Evolutionary conservation across 2,329 filamentous ascomycete genomes (phyloP), one percentile per base, ranked within the genome.

Genomic region (Lizonia empirigonia): DNA sequence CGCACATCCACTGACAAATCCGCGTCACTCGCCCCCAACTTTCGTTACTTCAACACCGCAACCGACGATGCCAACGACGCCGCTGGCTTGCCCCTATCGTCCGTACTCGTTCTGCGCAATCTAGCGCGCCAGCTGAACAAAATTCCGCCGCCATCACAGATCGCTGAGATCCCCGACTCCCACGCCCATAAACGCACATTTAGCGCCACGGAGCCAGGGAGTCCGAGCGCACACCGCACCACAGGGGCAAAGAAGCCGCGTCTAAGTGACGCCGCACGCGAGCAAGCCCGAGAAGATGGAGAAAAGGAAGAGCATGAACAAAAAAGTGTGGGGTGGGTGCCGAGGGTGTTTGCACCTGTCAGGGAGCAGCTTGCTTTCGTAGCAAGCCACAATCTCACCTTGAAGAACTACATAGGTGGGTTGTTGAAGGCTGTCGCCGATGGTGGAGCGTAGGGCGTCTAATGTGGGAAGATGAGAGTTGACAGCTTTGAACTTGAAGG

Each of bases 31-130:
- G 42, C 56, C 3, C 68, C 64, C 18, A 62, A 72, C 34, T 67
- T 72, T 56, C 63, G 69, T 27, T 77, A 73, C 59, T 72, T 75
- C 58, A 77, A 78, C 41, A 80, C 79, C n/a, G 69, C 74, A 1
- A 72, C 74, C 12, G 80, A 82, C 55, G 80, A 82, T 58, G 67
- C 69, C 4, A 59, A 62, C 45, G 78, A 91, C 64, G 86, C 89
- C 2, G 87, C 87, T 1, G 90, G 90, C 5, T 86, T 93, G 27
- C 88, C 90, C n/a, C 79, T 93, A 6, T 89, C 87, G 46, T 87
- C 88, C 2, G 86, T 88, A 12, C 78, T 93, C 22, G 88, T 94
- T 27, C 79, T 94, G 36, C 83, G 90, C 23, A 94, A 94, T 68
- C 84, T 94, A 54, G 89, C 89, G 10, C 73, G 77, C 19, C 71